Base-by-base conservation (phyloP, 2,329 filamentous ascomycete species). In the Fusarium heterosporum region DNA sequence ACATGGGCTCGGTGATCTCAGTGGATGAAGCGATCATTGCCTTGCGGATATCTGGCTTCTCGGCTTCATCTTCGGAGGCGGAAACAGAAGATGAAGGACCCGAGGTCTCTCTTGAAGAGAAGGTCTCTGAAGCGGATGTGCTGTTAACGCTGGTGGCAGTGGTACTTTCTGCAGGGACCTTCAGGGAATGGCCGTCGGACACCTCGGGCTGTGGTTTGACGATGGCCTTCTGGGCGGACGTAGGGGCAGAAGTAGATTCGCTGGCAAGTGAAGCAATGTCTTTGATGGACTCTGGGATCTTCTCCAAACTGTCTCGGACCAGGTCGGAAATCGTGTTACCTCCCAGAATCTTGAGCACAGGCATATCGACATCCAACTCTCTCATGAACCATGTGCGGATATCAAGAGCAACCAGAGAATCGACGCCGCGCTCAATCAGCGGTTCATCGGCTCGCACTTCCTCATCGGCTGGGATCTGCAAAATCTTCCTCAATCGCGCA, bases 381-480 rank as follows among this genome's bases (percentile, higher is more conserved):
- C 82, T 82, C n/a, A 79, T 38, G 58, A 85, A 82, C 84, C 84
- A 87, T 4, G 79, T 72, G 1, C 83, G 79, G 4, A 81, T 78
- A 75, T 74, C 51, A 3, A 54, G n/a, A 7, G 51, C 51, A 16
- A 54, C 34, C 5, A 54, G 0, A n/a, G 51, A 54, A 25, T 54
- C 51, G 25, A 54, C 32, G 12, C 46, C 46, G 11, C 38, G 46
- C 8, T 49, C 32, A 3, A 49, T 32, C 0, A 49, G 46, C 0
- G 46, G 25, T 5, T 38, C 46, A 16, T 39, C 36, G 2, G 32
- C 29, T 14, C 34, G 32, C 19, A 48, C 25, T 5, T 34, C 22
- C 3, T 48, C 45, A 2, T 34, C 19, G 4, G 29, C 29, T 0
- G 29, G 19, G 16, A 36, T 22, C 5, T 30, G 29, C 45, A 48